These are phyloP conservation scores for Talinum fruticosum DNA, from an alignment of 148 eudicot genomes.

Conservation along the genomic window DNA sequence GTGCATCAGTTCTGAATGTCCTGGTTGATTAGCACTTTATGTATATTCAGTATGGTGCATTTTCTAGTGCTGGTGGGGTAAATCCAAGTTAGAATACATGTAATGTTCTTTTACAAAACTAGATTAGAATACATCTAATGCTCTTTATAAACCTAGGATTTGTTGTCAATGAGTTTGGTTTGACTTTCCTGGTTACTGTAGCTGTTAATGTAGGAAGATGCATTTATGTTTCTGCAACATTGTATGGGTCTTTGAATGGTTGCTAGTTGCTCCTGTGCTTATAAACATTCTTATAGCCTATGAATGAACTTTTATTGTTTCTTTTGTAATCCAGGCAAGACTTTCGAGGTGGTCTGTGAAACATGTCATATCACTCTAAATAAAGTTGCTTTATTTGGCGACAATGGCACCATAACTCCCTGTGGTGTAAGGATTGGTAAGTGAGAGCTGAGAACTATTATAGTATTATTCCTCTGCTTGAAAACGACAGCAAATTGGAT, in stretches of 20 bases:
- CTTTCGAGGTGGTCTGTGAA: slow-evolving; percentile 87
- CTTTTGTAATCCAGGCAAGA: slow-evolving; percentile 52
- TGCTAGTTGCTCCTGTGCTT: background rate
- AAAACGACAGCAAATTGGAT: background rate
- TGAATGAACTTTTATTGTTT: slow-evolving; percentile 6
- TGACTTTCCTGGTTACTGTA: background rate
- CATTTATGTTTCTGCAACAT: background rate
- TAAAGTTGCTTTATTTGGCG: slow-evolving; percentile 72
- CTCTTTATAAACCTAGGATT: background rate
- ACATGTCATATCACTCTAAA: slow-evolving; percentile 83
- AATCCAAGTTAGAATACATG: no score
- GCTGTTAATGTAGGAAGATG: background rate
- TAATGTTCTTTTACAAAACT: background rate
- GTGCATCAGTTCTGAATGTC: background rate
- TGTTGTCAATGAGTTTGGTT: background rate
- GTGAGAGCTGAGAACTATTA: background rate
- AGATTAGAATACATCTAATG: background rate
- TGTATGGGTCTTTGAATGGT: background rate
- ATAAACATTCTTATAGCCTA: background rate
- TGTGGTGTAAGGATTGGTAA: slow-evolving; percentile 60
- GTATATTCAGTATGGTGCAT: background rate
- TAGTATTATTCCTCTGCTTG: background rate
- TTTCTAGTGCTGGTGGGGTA: background rate
- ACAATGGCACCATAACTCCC: slow-evolving; percentile 76
- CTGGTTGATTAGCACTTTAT: background rate